These are phyloP conservation scores for Aphanomyces stellatus DNA, from an alignment of 352 stramenopile genomes.

Conservation along the genomic window DNA sequence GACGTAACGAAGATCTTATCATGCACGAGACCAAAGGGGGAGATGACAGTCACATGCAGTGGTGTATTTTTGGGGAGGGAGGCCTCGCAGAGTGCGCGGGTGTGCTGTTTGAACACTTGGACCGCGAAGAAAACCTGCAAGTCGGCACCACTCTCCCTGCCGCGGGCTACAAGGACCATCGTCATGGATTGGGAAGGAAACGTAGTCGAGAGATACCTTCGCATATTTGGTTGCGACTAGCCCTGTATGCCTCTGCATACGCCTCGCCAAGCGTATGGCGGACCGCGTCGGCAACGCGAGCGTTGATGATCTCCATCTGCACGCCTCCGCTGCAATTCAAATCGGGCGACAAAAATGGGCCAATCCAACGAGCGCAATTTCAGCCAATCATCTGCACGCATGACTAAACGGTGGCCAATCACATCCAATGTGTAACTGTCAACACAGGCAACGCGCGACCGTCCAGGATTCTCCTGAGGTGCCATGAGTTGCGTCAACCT, in stretches of 20 bases:
- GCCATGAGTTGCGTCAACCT: background rate
- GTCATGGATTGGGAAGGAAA: no score
- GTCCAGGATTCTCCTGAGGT: no score
- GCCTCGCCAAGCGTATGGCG: background rate
- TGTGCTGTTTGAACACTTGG: constrained; percentile 15
- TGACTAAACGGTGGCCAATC: background rate
- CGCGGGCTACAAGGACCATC: background rate
- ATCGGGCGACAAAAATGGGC: background rate
- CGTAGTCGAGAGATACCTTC: background rate
- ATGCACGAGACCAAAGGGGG: background rate
- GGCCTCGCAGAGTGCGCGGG: background rate
- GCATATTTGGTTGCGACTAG: constrained; percentile 1
- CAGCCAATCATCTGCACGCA: no score
- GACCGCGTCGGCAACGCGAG: background rate
- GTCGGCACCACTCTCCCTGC: background rate
- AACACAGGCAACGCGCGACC: background rate
- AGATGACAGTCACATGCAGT: background rate
- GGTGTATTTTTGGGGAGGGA: background rate
- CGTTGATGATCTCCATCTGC: background rate
- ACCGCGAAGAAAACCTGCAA: constrained; percentile 1
- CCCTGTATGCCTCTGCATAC: background rate
- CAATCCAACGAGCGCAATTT: no score
- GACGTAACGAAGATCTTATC: background rate
- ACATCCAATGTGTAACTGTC: background rate
- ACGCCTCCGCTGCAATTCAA: background rate